phyloP scores from a whole-genome alignment of 768 basidiomycete species.

The Trametes coccinea region DNA sequence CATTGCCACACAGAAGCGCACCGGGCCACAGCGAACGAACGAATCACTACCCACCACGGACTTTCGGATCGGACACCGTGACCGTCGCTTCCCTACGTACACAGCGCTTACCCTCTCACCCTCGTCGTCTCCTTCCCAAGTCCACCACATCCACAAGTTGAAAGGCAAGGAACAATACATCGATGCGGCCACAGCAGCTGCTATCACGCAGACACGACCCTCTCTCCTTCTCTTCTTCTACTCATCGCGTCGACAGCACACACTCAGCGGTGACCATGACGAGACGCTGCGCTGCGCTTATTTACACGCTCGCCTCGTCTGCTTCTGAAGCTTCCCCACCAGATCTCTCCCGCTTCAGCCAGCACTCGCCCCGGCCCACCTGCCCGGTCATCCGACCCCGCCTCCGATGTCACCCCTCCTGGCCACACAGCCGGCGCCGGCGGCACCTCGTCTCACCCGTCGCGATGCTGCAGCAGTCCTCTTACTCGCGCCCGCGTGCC shows the following conservation, averaged over 20 bases:
- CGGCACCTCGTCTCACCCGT: too few relatives aligned
- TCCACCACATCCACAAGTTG: background rate
- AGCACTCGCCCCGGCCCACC: background rate
- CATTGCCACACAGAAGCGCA: background rate
- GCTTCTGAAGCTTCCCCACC: slow-evolving; percentile 12
- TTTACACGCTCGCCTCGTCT: background rate
- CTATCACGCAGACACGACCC: background rate
- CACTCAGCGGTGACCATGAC: too few relatives aligned
- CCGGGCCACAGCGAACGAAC: background rate
- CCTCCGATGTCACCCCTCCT: background rate
- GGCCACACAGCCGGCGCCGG: too few relatives aligned
- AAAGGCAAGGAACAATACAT: too few relatives aligned
- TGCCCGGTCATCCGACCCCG: background rate
- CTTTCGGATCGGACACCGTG: slow-evolving; percentile 4
- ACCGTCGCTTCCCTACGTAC: slow-evolving; percentile 1
- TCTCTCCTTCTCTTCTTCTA: background rate
- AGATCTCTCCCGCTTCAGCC: background rate
- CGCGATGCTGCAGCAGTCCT: too few relatives aligned
- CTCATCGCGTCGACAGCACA: too few relatives aligned
- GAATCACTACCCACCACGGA: background rate
- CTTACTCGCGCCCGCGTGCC: background rate
- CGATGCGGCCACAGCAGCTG: background rate
- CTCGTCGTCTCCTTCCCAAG: background rate
- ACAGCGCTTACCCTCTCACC: background rate
- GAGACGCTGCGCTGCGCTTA: background rate